Base-by-base conservation (phyloP, 306 rosid genomes). In the Herpetospermum pedunculosum region DNA sequence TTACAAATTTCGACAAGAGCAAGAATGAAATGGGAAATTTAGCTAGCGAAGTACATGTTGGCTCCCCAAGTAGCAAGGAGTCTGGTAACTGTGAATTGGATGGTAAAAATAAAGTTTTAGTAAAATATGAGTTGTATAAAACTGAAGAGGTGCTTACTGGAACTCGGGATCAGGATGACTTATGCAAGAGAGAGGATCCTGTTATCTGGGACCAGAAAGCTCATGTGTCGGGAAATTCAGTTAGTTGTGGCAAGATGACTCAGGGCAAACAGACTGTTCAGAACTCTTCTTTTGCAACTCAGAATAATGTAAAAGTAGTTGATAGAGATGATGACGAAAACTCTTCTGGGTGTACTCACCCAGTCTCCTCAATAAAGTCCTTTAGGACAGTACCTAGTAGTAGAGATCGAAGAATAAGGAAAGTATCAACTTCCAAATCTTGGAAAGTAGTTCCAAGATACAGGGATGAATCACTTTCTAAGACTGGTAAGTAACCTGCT, bases 321-420 rank as follows among this genome's bases (percentile, higher is more conserved):
- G 80, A 87, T 92, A 92, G 96, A 88, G 98, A 92, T 88, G 96
- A 92, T 83, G 96, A 92, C 87, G 96, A 92, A 87, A 90, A 90
- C 70, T 84, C 84, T 80, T 90, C 87, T 30, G 88, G 87, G 88
- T 88, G 92, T 73, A 81, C 83, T 84, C 86, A 87, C 88, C 88
- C 91, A 64, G 72, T 80, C 71, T 73, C 77, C 41, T 58, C 81
- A 78, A 82, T 76, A 68, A 90, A 81, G 89, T 69, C 87, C 74
- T 77, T 75, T 69, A 85, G 88, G 86, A 67, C 87, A 67, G 83
- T 70, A 15, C 84, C 84, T 12, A 83, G 76, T 59, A 78, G 86
- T 77, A 89, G 88, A 43, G 87, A 85, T 47, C 83, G 87, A 50
- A 84, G 90, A 37, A 87, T 85, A 80, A 83, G 88, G 80, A 90